phyloP scores from a whole-genome alignment of 106 monocot species.

The Ottelia alismoides region DNA sequence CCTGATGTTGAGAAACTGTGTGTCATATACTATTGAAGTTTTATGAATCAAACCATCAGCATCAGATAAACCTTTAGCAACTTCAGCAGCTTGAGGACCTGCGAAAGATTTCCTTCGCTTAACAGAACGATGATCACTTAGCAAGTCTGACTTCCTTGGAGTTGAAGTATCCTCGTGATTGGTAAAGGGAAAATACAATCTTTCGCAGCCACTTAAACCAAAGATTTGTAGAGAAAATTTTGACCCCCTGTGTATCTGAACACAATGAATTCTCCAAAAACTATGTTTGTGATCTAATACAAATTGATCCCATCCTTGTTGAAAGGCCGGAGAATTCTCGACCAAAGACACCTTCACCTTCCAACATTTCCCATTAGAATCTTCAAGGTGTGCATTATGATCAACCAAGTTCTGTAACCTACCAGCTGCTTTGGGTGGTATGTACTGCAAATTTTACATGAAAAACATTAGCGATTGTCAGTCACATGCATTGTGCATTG shows the following conservation, averaged over 20 bases:
- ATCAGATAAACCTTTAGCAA: too few species aligned
- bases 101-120: too few species aligned
- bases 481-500: too few species aligned
- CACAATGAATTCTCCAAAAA: conserved; percentile 4
- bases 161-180: too few species aligned
- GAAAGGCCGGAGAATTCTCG: neutral
- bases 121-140: too few species aligned
- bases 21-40: too few species aligned
- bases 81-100: too few species aligned
- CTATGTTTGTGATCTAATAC: conserved; percentile 3
- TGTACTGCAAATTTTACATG: neutral
- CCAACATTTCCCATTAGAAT: conserved; percentile 9
- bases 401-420: neutral
- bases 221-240: conserved; percentile 8
- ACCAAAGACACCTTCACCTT: conserved; percentile 3
- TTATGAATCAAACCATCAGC: too few species aligned
- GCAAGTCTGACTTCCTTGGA: too few species aligned
- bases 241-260: conserved; percentile 6
- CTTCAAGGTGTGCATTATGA: conserved; percentile 3
- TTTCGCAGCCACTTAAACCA: conserved; percentile 8
- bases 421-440: conserved; percentile 1
- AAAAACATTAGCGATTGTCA: too few species aligned
- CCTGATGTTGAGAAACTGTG: too few species aligned
- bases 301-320: conserved; percentile 11
- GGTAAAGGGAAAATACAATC: conserved; percentile 8